Percentiles rank a stretch among this genome's conserved stretches.
phyloP scores from a whole-genome alignment of 23 red algal genomes.

The Cyanidiococcus yangmingshanensis region DNA sequence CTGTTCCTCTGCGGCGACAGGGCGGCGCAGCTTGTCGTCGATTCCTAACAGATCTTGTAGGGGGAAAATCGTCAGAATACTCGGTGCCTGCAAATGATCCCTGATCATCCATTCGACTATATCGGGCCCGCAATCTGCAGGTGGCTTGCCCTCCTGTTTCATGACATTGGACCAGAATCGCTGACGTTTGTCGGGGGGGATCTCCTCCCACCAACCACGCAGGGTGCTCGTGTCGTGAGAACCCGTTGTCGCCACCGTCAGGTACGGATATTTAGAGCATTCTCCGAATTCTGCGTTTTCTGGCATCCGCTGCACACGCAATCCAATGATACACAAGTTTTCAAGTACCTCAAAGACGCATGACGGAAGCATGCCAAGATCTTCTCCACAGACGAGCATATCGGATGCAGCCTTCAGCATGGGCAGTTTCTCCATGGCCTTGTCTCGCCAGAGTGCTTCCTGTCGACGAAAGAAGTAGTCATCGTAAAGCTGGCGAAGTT shows the following conservation, averaged over 20 bases:
- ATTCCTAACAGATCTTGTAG: conserved; percentile 83
- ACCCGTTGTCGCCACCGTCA: conserved; percentile 61
- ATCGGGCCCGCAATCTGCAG: conserved; percentile 40
- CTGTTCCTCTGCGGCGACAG: conserved; percentile 58
- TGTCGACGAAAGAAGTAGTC: conserved; percentile 84
- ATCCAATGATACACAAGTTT: conserved; percentile 50
- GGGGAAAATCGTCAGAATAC: conserved; percentile 72
- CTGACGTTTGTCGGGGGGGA: conserved; percentile 24
- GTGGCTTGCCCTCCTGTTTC: conserved; percentile 22
- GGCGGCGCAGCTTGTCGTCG: conserved; percentile 50
- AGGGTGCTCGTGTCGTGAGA: conserved; percentile 87
- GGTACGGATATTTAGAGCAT: conserved; percentile 56
- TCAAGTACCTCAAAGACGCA: conserved; percentile 73
- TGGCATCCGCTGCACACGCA: conserved; percentile 84
- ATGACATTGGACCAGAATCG: conserved; percentile 53
- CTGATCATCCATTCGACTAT: conserved; percentile 40
- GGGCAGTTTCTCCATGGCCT: conserved; percentile 57
- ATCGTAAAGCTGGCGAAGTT: conserved; percentile 57
- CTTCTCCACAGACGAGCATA: conserved; percentile 91
- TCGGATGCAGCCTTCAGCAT: conserved; percentile 66
- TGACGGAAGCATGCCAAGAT: conserved; percentile 63
- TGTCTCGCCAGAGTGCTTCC: conserved; percentile 71
- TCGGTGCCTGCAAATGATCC: conserved; percentile 53
- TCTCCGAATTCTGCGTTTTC: conserved; percentile 46
- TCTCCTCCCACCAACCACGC: conserved; percentile 95